phyloP scores from a whole-genome alignment of 106 monocot species.

The Platanthera zijinensis region DNA sequence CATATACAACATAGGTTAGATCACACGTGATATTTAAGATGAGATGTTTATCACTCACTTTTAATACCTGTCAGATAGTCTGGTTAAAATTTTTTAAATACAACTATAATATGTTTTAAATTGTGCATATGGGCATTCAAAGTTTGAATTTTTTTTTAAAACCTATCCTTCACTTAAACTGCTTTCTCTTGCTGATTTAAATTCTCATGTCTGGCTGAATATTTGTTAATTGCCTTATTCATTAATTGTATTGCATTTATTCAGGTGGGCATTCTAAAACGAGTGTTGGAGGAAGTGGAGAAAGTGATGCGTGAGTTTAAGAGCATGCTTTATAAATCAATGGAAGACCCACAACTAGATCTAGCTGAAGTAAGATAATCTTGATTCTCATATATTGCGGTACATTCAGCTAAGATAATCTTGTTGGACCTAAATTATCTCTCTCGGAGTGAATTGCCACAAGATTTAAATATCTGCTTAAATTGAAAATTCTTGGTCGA shows the following conservation, averaged over 20 bases:
- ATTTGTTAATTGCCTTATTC: not conserved
- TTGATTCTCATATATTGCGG: constrained; percentile 2
- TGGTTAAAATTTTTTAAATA: not conserved
- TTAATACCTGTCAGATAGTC: not conserved
- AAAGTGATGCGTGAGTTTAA: constrained; percentile 97
- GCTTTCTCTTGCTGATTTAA: not conserved
- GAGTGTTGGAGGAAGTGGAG: constrained; percentile 95
- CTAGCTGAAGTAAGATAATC: constrained; percentile 72
- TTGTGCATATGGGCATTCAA: not conserved
- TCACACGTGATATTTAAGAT: not conserved
- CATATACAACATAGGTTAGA: not conserved
- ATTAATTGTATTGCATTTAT: not conserved
- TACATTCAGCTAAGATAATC: constrained; percentile 1
- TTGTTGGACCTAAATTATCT: not conserved
- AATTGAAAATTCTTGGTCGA: not conserved
- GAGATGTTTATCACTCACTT: not conserved
- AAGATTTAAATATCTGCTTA: not conserved
- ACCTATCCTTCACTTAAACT: not conserved
- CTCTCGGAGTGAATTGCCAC: not conserved
- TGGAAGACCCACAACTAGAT: constrained; percentile 98
- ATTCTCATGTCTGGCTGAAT: not conserved
- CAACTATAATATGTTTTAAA: not conserved
- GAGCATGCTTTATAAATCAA: constrained; percentile 84
- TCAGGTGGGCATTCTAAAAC: constrained; percentile 93
- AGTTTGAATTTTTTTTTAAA: not conserved